Percentiles rank a stretch among this genome's conserved stretches.
phyloP scores from a whole-genome alignment of 495 filamentous ascomycete species.

The Neurospora intermedia region DNA sequence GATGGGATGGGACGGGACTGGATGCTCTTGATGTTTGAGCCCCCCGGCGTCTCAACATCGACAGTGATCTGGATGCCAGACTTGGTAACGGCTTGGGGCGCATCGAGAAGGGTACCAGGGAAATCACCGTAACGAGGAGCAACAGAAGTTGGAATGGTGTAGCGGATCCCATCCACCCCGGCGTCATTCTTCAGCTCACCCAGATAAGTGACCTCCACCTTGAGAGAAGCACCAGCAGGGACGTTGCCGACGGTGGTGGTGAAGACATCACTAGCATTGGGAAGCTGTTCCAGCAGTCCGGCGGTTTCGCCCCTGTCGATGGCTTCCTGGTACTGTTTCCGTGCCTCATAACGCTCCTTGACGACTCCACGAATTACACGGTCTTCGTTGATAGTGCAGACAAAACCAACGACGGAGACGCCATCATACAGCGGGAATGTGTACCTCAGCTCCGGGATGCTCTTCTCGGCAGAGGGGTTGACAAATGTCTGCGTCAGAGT shows the following conservation, averaged over 20 bases:
- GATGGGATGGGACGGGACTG: constrained; percentile 61
- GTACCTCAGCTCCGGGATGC: constrained; percentile 41
- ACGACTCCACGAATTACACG: constrained; percentile 45
- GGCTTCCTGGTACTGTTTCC: constrained; percentile 42
- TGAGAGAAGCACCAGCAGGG: constrained; percentile 38
- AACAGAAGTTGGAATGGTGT: constrained; percentile 53
- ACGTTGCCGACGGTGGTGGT: constrained; percentile 54
- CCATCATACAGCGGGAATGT: constrained; percentile 60
- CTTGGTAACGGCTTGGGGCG: constrained; percentile 5
- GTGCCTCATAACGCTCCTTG: constrained; percentile 49
- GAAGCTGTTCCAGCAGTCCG: constrained; percentile 49
- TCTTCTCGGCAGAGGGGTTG: constrained; percentile 34
- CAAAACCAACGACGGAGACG: constrained; percentile 53
- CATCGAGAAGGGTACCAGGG: constrained; percentile 19
- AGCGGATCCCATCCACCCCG: constrained; percentile 49
- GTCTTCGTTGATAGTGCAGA: constrained; percentile 39
- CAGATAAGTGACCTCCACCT: constrained; percentile 51
- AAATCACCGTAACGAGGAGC: constrained; percentile 51
- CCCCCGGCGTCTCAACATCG: constrained; percentile 46
- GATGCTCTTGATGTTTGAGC: constrained; percentile 44
- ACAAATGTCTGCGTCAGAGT: constrained; percentile 50
- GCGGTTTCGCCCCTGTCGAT: constrained; percentile 46
- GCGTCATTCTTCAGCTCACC: constrained; percentile 58
- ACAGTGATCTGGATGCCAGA: constrained; percentile 48
- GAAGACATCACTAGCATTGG: constrained; percentile 50